phyloP scores from a whole-genome alignment of 78 protist species.

The Chrysochromulina tobinii region DNA sequence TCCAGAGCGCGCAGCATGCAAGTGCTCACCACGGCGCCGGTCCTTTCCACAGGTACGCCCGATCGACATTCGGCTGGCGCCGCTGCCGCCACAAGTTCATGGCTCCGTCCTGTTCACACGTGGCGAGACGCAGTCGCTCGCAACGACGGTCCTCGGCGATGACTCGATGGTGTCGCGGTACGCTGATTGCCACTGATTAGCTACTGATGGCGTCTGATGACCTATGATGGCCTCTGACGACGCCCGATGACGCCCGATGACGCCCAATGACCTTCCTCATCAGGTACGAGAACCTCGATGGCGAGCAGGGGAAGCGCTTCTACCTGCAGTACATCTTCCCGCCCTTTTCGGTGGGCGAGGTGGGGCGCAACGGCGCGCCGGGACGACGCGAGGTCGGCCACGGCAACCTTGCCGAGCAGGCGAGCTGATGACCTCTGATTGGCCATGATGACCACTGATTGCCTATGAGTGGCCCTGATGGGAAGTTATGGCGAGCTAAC shows the following conservation, averaged over 20 bases:
- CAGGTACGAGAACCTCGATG: background rate
- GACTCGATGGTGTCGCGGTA: background rate
- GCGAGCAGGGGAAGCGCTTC: slow-evolving; percentile 22
- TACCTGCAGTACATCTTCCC: slow-evolving; percentile 36
- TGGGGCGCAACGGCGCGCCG: slow-evolving; percentile 23
- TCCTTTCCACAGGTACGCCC: background rate
- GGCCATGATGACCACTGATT: too few relatives aligned
- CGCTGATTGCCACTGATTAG: too few relatives aligned
- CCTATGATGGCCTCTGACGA: too few relatives aligned
- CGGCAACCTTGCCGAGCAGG: slow-evolving; percentile 49
- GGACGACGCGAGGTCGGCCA: slow-evolving; percentile 48
- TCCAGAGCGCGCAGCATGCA: too few relatives aligned
- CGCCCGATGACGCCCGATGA: too few relatives aligned
- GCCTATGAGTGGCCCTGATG: too few relatives aligned
- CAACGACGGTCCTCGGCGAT: slow-evolving; percentile 37
- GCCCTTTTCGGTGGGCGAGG: slow-evolving; percentile 36
- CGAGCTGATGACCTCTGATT: too few relatives aligned
- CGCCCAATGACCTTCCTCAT: too few relatives aligned
- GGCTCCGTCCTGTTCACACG: slow-evolving; percentile 43
- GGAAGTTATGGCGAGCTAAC: too few relatives aligned
- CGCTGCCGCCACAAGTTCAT: background rate
- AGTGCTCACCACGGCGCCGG: too few relatives aligned
- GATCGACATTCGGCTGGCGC: background rate
- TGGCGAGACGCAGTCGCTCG: slow-evolving; percentile 43
- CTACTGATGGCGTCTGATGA: too few relatives aligned